These are phyloP conservation scores for Arabidopsis thaliana DNA, from an alignment of 345 rosid genomes.

Conservation along the genomic window TAIR10.1 NC_003074.8:16185001-16185500, in stretches of 20 bases:
- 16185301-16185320: not conserved
- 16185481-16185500: no score
- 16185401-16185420: no score
- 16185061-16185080: not conserved
- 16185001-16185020: not conserved
- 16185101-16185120: not conserved
- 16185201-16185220: not conserved
- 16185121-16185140: constrained; percentile 3
- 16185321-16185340: no score
- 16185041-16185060: not conserved
- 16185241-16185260: not conserved
- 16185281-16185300: not conserved
- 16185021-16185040: not conserved
- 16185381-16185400: no score
- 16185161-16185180: not conserved
- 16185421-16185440: no score
- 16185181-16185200: not conserved
- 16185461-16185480: no score
- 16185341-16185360: no score
- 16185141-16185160: not conserved
- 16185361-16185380: no score
- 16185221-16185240: not conserved
- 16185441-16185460: no score
- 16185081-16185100: not conserved
- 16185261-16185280: not conserved